Evolutionary conservation across 2,329 filamentous ascomycete species (phyloP).

Genomic region (Alternaria alternata): DNA sequence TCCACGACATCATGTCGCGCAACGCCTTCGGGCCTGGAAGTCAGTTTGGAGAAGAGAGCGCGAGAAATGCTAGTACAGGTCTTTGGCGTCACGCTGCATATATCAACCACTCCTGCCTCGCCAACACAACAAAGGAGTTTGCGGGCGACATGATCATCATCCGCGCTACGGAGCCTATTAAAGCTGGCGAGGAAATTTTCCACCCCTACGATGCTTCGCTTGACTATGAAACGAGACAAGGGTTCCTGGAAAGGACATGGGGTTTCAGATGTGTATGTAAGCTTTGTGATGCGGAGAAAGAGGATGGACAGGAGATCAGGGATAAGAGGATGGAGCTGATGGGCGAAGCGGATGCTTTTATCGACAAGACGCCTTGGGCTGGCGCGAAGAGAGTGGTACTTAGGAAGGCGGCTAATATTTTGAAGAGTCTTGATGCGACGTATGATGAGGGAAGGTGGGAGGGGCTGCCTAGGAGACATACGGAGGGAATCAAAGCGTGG

Average conservation of each 20-base stretch:
- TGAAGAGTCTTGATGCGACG: conserved; percentile 31
- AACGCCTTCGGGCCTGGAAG: conserved; percentile 56
- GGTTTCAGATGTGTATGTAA: conserved; percentile 54
- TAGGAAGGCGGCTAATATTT: conserved; percentile 33
- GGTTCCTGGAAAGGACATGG: conserved; percentile 45
- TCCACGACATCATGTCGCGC: conserved; percentile 54
- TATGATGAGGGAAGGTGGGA: conserved; percentile 35
- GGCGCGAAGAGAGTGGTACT: conserved; percentile 36
- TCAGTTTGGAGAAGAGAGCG: conserved; percentile 35
- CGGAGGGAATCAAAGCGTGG: conserved; percentile 29
- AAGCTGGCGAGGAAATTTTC: conserved; percentile 34
- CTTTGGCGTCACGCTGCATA: conserved; percentile 54
- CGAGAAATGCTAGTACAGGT: conserved; percentile 41
- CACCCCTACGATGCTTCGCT: conserved; percentile 38
- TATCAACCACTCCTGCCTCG: conserved; percentile 56
- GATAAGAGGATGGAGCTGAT: conserved; percentile 35
- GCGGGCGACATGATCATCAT: conserved; percentile 52
- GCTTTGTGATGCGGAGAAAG: conserved; percentile 50
- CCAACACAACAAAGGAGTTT: conserved; percentile 53
- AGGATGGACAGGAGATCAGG: conserved; percentile 30
- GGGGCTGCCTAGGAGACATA: conserved; percentile 25
- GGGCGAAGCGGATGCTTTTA: conserved; percentile 35
- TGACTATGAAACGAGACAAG: conserved; percentile 48
- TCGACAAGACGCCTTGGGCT: conserved; percentile 38
- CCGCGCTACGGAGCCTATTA: conserved; percentile 50